Evolutionary conservation across 768 basidiomycete species (phyloP).

Genomic region (Mycena floridula): DNA sequence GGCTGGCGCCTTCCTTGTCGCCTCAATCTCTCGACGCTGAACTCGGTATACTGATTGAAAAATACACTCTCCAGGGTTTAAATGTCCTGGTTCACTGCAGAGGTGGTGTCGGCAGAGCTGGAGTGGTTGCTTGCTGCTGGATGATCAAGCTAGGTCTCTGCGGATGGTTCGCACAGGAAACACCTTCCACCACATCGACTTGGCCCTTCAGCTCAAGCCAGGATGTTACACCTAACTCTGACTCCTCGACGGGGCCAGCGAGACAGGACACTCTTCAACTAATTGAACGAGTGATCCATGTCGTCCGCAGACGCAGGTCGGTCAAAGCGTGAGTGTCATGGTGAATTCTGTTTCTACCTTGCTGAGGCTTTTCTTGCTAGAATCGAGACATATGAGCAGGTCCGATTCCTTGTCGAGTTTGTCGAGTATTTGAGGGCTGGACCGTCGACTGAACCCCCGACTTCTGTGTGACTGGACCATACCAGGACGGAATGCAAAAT

Average conservation of each 20-base stretch:
- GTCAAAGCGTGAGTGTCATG: too few species aligned
- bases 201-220: not conserved
- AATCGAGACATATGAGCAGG: slow-evolving; percentile 92
- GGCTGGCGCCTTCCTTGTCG: slow-evolving; percentile 65
- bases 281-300: slow-evolving; percentile 65
- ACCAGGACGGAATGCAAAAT: too few species aligned
- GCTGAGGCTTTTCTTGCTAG: too few species aligned
- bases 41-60: slow-evolving; percentile 56
- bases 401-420: slow-evolving; percentile 74
- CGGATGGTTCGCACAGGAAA: slow-evolving; percentile 43
- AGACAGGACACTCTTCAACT: slow-evolving; percentile 51
- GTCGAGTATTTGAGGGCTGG: slow-evolving; percentile 64
- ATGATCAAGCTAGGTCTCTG: slow-evolving; percentile 87
- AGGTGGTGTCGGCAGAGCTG: slow-evolving; percentile 91
- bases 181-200: slow-evolving; percentile 6
- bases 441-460: too few species aligned
- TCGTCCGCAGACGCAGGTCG: slow-evolving; percentile 72
- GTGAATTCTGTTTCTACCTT: too few species aligned
- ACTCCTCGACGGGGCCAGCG: slow-evolving; percentile 15
- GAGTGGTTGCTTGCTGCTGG: slow-evolving; percentile 90
- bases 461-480: too few species aligned
- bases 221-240: not conserved
- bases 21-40: slow-evolving; percentile 55
- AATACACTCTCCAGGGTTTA: slow-evolving; percentile 68
- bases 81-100: slow-evolving; percentile 85